These are phyloP conservation scores for Kodamaea sp. DNA, from an alignment of 1,139 yeast genomes.

Conservation along the genomic window DNA sequence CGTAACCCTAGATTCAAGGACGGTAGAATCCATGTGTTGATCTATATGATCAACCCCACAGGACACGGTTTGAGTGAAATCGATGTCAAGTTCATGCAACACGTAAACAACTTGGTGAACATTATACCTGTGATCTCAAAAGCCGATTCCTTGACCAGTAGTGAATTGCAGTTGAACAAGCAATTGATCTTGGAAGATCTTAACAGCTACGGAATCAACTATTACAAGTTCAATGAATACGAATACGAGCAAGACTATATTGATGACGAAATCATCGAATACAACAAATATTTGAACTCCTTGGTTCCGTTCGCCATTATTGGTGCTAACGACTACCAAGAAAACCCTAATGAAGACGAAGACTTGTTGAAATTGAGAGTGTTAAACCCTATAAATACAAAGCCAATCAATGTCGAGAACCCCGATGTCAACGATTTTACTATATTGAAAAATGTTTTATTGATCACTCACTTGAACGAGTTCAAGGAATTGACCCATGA, in stretches of 20 bases:
- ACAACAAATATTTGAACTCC: constrained; percentile 46
- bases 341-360: constrained; percentile 30
- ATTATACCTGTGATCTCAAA: constrained; percentile 46
- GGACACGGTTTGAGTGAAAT: constrained; percentile 49
- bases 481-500: constrained; percentile 71
- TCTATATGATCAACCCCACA: constrained; percentile 50
- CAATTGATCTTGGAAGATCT: constrained; percentile 45
- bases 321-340: constrained; percentile 47
- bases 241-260: constrained; percentile 50
- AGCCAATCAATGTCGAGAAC: constrained; percentile 53
- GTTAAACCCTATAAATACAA: constrained; percentile 35
- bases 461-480: constrained; percentile 79
- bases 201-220: constrained; percentile 40
- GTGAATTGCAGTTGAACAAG: constrained; percentile 39
- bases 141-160: constrained; percentile 42
- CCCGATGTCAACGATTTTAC: constrained; percentile 64
- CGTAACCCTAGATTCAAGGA: constrained; percentile 51
- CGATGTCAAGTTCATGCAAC: constrained; percentile 42
- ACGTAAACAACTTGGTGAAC: constrained; percentile 44
- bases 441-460: constrained; percentile 61
- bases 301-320: constrained; percentile 45
- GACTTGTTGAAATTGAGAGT: constrained; percentile 42
- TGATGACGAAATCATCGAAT: constrained; percentile 52
- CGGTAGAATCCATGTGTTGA: constrained; percentile 48
- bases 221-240: constrained; percentile 49